These are phyloP conservation scores for Venturia nashicola DNA, from an alignment of 2,329 filamentous ascomycete species.

Conservation along the genomic window DNA sequence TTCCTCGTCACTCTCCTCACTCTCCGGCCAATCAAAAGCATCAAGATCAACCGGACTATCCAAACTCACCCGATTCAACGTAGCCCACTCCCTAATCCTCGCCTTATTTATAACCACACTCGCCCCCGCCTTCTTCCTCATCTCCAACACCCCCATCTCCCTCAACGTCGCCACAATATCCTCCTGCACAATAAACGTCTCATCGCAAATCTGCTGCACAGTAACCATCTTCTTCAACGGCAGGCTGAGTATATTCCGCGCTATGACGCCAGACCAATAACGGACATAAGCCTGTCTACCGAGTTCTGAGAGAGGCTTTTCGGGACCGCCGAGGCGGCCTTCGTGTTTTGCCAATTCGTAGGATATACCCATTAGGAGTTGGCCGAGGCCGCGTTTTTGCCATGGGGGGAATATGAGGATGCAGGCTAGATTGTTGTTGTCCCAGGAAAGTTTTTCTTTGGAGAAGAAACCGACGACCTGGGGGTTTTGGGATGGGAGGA, in stretches of 20 bases:
- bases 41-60: conserved; percentile 19
- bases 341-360: conserved; percentile 86
- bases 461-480: conserved; percentile 93
- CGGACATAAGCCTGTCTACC: conserved; percentile 71
- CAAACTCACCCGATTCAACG: conserved; percentile 48
- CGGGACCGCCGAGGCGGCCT: conserved; percentile 74
- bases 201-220: conserved; percentile 58
- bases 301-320: conserved; percentile 82
- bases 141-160: conserved; percentile 62
- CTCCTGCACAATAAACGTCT: conserved; percentile 74
- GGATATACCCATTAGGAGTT: conserved; percentile 80
- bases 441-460: conserved; percentile 98
- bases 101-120: conserved; percentile 43
- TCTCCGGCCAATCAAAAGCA: conserved; percentile 7
- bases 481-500: conserved; percentile 12
- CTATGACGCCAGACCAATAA: conserved; percentile 79
- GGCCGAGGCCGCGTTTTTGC: conserved; percentile 80
- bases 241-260: conserved; percentile 45
- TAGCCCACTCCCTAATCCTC: conserved; percentile 55
- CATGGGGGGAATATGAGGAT: conserved; percentile 94
- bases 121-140: conserved; percentile 37
- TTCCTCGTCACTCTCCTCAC: neutral
- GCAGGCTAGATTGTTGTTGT: conserved; percentile 94
- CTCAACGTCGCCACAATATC: conserved; percentile 70
- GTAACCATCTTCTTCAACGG: conserved; percentile 42